phyloP scores from a whole-genome alignment of 2,329 filamentous ascomycete genomes.

The Chaetomiaceae sp. region DNA sequence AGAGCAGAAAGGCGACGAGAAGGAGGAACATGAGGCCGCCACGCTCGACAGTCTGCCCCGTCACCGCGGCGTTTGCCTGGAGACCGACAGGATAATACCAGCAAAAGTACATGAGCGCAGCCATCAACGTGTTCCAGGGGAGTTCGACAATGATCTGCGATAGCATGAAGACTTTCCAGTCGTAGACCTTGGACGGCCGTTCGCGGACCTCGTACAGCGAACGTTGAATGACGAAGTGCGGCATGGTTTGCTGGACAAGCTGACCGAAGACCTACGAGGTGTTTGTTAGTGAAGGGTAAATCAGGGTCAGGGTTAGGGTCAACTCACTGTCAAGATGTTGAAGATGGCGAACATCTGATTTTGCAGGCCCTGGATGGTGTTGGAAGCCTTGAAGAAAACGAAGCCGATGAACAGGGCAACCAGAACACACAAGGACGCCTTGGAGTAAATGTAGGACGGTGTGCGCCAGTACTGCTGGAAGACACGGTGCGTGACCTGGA shows the following conservation, averaged over 20 bases:
- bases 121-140: slow-evolving; percentile 76
- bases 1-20: slow-evolving; percentile 69
- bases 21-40: slow-evolving; percentile 77
- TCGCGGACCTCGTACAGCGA: slow-evolving; percentile 81
- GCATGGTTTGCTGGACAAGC: slow-evolving; percentile 76
- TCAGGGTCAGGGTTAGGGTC: slow-evolving; percentile 29
- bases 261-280: slow-evolving; percentile 84
- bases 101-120: slow-evolving; percentile 69
- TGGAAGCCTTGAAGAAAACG: slow-evolving; percentile 68
- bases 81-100: slow-evolving; percentile 87
- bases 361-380: slow-evolving; percentile 72
- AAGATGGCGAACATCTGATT: slow-evolving; percentile 87
- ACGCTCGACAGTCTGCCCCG: slow-evolving; percentile 60
- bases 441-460: slow-evolving; percentile 84
- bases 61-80: slow-evolving; percentile 61
- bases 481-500: slow-evolving; percentile 65
- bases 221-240: slow-evolving; percentile 77
- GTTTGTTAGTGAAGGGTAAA: too few species aligned
- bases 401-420: slow-evolving; percentile 75
- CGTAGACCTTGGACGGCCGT: slow-evolving; percentile 77
- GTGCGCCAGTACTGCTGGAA: slow-evolving; percentile 93
- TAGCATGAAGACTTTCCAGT: slow-evolving; percentile 81
- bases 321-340: slow-evolving; percentile 53
- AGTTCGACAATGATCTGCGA: slow-evolving; percentile 80
- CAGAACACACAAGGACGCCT: slow-evolving; percentile 62